Percentiles rank a stretch among this genome's conserved stretches.
Evolutionary conservation across 352 stramenopile species (phyloP).

Genomic region (Saprolegnia parasitica): DNA sequence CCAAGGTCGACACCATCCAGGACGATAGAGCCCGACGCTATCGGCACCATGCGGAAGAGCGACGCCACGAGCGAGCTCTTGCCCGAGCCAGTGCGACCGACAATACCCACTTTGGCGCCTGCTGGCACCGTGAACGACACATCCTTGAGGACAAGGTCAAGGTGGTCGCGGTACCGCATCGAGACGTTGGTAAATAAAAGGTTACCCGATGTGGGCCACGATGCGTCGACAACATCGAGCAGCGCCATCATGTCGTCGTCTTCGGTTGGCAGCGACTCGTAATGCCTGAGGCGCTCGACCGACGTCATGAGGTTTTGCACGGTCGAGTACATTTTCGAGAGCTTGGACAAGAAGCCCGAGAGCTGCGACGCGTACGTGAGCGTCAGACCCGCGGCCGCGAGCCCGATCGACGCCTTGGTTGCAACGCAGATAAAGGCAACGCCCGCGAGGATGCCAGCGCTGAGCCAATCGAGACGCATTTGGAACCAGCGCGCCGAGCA

Average conservation of each 20-base stretch:
- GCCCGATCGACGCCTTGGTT: slow-evolving; percentile 42
- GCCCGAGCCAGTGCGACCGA: slow-evolving; percentile 55
- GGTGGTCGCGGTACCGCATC: slow-evolving; percentile 47
- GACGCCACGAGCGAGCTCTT: slow-evolving; percentile 66
- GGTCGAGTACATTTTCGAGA: slow-evolving; percentile 52
- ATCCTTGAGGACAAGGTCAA: slow-evolving; percentile 33
- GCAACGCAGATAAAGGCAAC: slow-evolving; percentile 48
- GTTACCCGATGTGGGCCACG: slow-evolving; percentile 56
- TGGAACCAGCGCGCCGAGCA: slow-evolving; percentile 73
- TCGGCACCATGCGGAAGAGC: slow-evolving; percentile 60
- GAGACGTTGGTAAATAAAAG: slow-evolving; percentile 62
- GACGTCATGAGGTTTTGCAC: slow-evolving; percentile 94
- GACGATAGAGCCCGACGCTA: slow-evolving; percentile 66
- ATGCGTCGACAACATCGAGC: not conserved
- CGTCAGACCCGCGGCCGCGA: slow-evolving; percentile 67
- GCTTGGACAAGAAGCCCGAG: slow-evolving; percentile 70
- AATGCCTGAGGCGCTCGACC: slow-evolving; percentile 76
- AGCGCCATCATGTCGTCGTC: not conserved
- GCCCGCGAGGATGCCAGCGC: slow-evolving; percentile 68
- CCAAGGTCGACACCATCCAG: slow-evolving; percentile 91
- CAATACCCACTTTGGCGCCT: slow-evolving; percentile 74
- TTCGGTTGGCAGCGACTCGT: slow-evolving; percentile 27
- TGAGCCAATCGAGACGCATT: slow-evolving; percentile 63
- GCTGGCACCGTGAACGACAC: slow-evolving; percentile 58
- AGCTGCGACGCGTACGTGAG: slow-evolving; percentile 74